Evolutionary conservation across 768 basidiomycete species (phyloP).

Genomic region (Cystofilobasidium ferigula): DNA sequence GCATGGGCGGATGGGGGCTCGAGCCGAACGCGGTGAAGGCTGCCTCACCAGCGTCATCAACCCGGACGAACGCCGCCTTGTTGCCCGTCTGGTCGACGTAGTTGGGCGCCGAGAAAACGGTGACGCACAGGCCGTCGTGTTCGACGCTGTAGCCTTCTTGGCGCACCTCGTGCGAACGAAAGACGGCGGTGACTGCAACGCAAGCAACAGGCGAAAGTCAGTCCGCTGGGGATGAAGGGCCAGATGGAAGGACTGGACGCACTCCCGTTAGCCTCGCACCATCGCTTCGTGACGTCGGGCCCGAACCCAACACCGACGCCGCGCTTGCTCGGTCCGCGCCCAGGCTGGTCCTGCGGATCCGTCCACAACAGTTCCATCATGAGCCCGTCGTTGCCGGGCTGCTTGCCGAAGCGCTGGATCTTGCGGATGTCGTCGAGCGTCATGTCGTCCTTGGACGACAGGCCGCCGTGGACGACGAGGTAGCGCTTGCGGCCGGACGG

Average conservation of each 20-base stretch:
- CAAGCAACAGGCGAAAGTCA: background rate
- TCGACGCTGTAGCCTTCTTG: slow-evolving; percentile 94
- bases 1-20: slow-evolving; percentile 68
- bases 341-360: slow-evolving; percentile 77
- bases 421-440: slow-evolving; percentile 85
- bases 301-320: slow-evolving; percentile 95
- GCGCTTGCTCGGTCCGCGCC: slow-evolving; percentile 91
- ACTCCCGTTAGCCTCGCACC: slow-evolving; percentile 71
- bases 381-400: slow-evolving; percentile 86
- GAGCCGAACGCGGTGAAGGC: slow-evolving; percentile 67
- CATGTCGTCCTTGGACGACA: slow-evolving; percentile 91
- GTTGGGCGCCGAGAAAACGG: slow-evolving; percentile 68
- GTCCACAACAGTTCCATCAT: slow-evolving; percentile 89
- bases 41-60: slow-evolving; percentile 49
- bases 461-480: slow-evolving; percentile 90
- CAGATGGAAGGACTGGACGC: background rate
- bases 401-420: slow-evolving; percentile 71
- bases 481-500: slow-evolving; percentile 73
- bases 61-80: slow-evolving; percentile 25
- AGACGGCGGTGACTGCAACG: slow-evolving; percentile 60
- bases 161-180: slow-evolving; percentile 93
- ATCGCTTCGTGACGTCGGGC: slow-evolving; percentile 67
- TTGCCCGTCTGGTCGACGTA: slow-evolving; percentile 39
- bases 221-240: too few species aligned
- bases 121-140: slow-evolving; percentile 72